These are phyloP conservation scores for Nakaseomyces uthaithaninus DNA, from an alignment of 1,139 yeast species.

Conservation along the genomic window DNA sequence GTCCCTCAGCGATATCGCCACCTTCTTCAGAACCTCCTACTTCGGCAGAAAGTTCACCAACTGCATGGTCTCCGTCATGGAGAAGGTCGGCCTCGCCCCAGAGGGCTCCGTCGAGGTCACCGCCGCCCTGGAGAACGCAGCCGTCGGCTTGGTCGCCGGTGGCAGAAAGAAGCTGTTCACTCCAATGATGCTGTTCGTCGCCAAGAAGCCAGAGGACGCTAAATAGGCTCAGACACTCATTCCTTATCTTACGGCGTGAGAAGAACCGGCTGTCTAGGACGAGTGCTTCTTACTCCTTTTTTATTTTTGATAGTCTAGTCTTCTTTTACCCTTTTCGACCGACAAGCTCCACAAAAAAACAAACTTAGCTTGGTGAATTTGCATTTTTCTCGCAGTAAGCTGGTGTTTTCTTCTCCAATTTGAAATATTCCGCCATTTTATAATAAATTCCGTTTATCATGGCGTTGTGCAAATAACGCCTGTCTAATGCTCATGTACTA, in stretches of 20 bases:
- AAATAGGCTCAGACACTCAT: constrained; percentile 1
- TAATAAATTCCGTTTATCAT: too few species aligned
- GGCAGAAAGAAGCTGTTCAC: constrained; percentile 84
- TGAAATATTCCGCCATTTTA: background rate
- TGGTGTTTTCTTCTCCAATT: background rate
- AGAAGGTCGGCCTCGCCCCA: constrained; percentile 82
- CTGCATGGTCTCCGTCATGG: constrained; percentile 69
- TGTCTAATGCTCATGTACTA: too few species aligned
- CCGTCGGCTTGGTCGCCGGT: constrained; percentile 89
- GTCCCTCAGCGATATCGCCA: constrained; percentile 64
- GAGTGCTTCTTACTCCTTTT: background rate
- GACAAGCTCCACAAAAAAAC: too few species aligned
- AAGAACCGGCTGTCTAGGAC: background rate
- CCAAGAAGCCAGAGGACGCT: constrained; percentile 53
- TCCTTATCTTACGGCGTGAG: background rate
- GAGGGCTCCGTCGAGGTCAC: constrained; percentile 90
- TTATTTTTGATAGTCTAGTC: background rate
- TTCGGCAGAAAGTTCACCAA: constrained; percentile 84
- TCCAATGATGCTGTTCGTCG: constrained; percentile 92
- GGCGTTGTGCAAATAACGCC: too few species aligned
- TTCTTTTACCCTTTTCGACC: background rate
- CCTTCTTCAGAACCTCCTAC: constrained; percentile 82
- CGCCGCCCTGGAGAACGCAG: constrained; percentile 91
- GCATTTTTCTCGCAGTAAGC: too few species aligned
- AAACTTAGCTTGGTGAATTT: too few species aligned